phyloP scores from a whole-genome alignment of 306 rosid species.

The Fragaria iinumae region DNA sequence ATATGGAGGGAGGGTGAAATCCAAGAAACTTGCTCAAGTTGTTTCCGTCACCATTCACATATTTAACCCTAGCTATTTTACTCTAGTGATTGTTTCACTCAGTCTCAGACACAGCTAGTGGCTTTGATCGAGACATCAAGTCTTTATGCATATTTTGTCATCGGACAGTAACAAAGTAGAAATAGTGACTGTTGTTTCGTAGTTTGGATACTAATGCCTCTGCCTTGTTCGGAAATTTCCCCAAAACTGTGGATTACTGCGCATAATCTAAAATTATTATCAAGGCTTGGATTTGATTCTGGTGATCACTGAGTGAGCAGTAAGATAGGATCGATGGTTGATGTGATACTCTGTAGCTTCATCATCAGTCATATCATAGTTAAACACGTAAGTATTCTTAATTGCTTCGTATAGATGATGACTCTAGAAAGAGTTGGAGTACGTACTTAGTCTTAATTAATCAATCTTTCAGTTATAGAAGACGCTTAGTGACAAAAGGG shows the following conservation, averaged over 20 bases:
- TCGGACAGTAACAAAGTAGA: neutral
- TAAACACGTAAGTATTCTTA: conserved; percentile 34
- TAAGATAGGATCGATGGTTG: neutral
- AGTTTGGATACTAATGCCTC: neutral
- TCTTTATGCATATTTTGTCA: neutral
- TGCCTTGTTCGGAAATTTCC: neutral
- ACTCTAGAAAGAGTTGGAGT: neutral
- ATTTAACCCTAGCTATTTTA: neutral
- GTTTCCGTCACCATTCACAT: neutral
- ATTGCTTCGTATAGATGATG: neutral
- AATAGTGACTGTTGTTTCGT: neutral
- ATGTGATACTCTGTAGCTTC: neutral
- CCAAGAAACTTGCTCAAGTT: conserved; percentile 15
- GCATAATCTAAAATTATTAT: neutral
- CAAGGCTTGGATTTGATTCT: neutral
- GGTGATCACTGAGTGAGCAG: neutral
- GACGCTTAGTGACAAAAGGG: neutral
- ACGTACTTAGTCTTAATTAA: neutral
- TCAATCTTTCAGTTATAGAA: neutral
- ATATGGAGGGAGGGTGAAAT: conserved; percentile 4
- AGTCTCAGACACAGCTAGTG: neutral
- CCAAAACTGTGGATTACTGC: neutral
- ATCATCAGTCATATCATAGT: conserved; percentile 6
- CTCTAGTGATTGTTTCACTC: neutral
- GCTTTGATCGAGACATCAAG: neutral